Evolutionary conservation across 305 asterid genomes (phyloP), one percentile per base, ranked within the genome.

Genomic region (Fraxinus floribunda): DNA sequence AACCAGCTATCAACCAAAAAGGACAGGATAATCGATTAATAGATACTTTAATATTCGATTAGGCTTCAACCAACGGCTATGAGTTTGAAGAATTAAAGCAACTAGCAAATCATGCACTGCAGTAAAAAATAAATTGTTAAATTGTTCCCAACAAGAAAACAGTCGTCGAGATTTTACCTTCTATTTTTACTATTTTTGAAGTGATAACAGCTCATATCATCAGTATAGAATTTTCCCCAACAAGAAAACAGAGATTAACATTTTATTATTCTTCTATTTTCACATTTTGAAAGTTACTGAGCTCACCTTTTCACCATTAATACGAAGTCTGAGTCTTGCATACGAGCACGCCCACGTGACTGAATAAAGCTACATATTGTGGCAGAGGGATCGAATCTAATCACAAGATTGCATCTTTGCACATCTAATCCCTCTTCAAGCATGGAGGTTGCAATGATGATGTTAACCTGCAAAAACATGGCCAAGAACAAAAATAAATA

Each of bases 361-460:
- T 95, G 99, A 87, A 94, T 95, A 84, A 93, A 95, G 87, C 99
- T 92, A 86, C 98, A 93, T 64, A 94, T 79, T 32, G 94, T 94
- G 22, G 89, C 89, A 60, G 98, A 87, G 18, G 88, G 95, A 84
- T 95, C 99, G 79, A 93, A 95, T 83, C 98, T 91, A 60, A 95
- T 90, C 0, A 95, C 98, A 38, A 95, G 97, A 83, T 93, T 95
- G 92, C 98, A 95, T 80, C 94, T 92, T 86, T 93, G 97, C 68
- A 95, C 98, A 75, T 95, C 99, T 85, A 95, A 87, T 22, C 98
- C 97, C 90, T 95, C 99, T 87, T 95, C 98, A 20, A 95, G 93
- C 93, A 95, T 89, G 32, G 97, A 92, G 71, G 99, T 94, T 7
- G 98, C 90, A 78, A 95, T 88, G 39, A 94, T 91, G 73, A 95